Evolutionary conservation across 176 grass and related monocot genomes (phyloP).

Genomic region (Oryza meridionalis): DNA sequence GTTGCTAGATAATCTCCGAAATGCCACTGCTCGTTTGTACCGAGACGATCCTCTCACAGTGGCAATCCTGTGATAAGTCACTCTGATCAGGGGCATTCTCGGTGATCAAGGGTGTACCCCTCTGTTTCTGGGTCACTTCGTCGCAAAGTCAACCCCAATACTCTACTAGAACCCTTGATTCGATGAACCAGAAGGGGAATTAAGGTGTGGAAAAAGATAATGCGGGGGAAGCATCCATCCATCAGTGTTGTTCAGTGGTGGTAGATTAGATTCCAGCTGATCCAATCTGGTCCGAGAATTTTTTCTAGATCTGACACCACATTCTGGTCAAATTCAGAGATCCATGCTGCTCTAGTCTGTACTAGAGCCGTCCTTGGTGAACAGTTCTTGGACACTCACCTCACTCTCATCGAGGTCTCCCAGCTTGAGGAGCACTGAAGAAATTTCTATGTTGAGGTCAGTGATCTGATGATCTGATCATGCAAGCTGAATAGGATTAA

Average conservation of each 20-base stretch:
- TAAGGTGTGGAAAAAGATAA: neutral
- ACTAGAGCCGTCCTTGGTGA: neutral
- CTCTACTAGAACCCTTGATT: slow-evolving; percentile 6
- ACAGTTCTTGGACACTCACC: neutral
- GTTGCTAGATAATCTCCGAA: neutral
- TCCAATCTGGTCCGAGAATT: slow-evolving; percentile 50
- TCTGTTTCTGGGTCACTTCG: slow-evolving; percentile 50
- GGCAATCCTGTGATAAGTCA: neutral
- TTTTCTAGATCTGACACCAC: slow-evolving; percentile 58
- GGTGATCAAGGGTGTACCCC: neutral
- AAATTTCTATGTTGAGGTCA: slow-evolving; percentile 42
- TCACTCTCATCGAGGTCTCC: neutral
- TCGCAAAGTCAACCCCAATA: slow-evolving; percentile 44
- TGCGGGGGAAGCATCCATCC: slow-evolving; percentile 18
- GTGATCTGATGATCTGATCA: slow-evolving; percentile 2
- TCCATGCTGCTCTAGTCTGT: slow-evolving; percentile 32
- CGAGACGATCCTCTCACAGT: neutral
- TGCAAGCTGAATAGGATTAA: neutral
- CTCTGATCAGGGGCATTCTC: neutral
- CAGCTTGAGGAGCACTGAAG: neutral
- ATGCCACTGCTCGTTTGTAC: neutral
- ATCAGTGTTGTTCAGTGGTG: neutral
- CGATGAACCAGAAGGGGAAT: slow-evolving; percentile 7
- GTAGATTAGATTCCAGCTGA: slow-evolving; percentile 40
- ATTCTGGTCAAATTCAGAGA: slow-evolving; percentile 39